A percentile compares a stretch with the other conserved stretches of the same genome.
Evolutionary conservation across 2,329 filamentous ascomycete species (phyloP).

Genomic region (Coniochaeta sp.): DNA sequence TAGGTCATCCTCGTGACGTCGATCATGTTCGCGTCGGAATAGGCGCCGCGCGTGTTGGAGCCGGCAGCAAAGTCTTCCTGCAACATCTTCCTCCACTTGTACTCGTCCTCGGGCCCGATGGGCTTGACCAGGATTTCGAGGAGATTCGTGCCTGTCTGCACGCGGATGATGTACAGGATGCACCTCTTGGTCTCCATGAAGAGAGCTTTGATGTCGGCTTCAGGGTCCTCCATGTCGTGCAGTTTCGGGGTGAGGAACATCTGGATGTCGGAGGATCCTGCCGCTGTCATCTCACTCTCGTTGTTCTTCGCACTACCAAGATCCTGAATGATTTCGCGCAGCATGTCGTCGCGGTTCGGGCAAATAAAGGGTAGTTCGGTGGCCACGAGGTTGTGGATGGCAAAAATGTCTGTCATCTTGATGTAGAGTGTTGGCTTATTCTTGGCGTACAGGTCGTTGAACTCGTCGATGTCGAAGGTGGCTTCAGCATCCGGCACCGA

Average conservation of each 20-base stretch:
- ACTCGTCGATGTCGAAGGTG: conserved; percentile 97
- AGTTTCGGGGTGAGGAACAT: conserved; percentile 86
- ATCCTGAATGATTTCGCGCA: conserved; percentile 88
- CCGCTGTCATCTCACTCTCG: conserved; percentile 83
- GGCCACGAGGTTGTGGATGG: conserved; percentile 83
- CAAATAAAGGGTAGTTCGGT: conserved; percentile 72
- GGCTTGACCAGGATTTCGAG: conserved; percentile 92
- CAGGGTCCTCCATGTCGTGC: conserved; percentile 85
- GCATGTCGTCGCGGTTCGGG: conserved; percentile 72
- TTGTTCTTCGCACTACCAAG: conserved; percentile 95
- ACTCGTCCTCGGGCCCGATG: conserved; percentile 78
- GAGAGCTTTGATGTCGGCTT: conserved; percentile 82
- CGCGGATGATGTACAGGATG: conserved; percentile 93
- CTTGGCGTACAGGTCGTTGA: conserved; percentile 94
- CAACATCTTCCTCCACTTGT: conserved; percentile 76
- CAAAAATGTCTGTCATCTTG: conserved; percentile 96
- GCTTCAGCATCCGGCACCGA: conserved; percentile 78
- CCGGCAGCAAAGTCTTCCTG: conserved; percentile 70
- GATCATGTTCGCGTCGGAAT: conserved; percentile 79
- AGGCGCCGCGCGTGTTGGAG: conserved; percentile 69
- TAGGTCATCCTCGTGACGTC: conserved; percentile 89
- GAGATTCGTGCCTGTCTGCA: conserved; percentile 87
- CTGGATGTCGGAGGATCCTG: conserved; percentile 81
- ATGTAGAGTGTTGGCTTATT: conserved; percentile 98
- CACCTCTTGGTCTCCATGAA: conserved; percentile 99